Conservation (phyloP, 208 protist genomes). For the Acanthamoeba sp. region DNA sequence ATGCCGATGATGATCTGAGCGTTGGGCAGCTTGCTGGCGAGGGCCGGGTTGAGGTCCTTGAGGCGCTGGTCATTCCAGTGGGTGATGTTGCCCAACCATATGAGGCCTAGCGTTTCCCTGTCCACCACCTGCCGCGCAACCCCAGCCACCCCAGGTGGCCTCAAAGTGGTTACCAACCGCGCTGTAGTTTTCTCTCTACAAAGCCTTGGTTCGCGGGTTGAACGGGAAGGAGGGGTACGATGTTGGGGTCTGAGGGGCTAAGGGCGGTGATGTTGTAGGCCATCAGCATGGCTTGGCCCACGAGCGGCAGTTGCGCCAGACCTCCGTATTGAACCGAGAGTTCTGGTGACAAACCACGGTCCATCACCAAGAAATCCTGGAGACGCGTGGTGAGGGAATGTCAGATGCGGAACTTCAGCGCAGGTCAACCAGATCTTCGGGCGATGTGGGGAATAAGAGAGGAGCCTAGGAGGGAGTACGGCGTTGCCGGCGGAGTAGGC, state of each 20-base stretch:
- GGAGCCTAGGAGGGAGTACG: background rate
- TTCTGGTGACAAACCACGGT: background rate
- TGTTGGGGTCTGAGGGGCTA: background rate
- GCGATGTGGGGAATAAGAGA: no score
- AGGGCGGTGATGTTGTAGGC: constrained; percentile 12
- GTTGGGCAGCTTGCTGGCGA: constrained; percentile 27
- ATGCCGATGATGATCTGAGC: background rate
- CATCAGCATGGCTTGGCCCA: background rate
- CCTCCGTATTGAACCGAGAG: background rate
- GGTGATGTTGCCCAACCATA: constrained; percentile 53
- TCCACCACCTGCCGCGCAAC: background rate
- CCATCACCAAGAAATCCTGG: background rate
- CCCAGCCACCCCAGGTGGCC: no score
- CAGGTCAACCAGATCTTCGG: no score
- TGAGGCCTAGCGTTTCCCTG: constrained; percentile 31
- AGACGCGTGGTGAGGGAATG: no score
- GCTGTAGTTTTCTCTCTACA: no score
- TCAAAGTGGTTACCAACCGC: no score
- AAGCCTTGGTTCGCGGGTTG: background rate
- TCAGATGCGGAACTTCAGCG: no score
- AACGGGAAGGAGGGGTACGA: background rate
- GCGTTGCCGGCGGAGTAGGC: background rate
- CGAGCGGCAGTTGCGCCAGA: background rate
- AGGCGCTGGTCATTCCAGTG: constrained; percentile 54
- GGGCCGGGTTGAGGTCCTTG: background rate